Percentiles rank a stretch among this genome's conserved stretches.
These are phyloP conservation scores for Hippophae rhamnoides DNA, from an alignment of 306 rosid species.

Conservation along the genomic window DNA sequence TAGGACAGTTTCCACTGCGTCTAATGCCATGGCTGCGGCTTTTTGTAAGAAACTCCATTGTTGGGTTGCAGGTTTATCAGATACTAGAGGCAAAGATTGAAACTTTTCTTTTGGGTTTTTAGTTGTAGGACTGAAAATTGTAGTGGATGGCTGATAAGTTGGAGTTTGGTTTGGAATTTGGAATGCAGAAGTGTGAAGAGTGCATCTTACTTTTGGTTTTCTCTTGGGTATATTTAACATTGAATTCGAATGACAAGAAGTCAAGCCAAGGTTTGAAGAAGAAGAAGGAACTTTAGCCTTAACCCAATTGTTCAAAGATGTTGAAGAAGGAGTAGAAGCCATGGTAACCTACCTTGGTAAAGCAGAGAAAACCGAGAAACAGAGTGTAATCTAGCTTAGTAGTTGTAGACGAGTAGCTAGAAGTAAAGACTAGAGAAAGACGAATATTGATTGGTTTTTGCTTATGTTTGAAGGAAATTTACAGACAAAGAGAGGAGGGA, in stretches of 20 bases:
- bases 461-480: not conserved
- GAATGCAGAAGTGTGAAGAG: constrained; percentile 49
- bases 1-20: constrained; percentile 47
- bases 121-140: not conserved
- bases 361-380: not conserved
- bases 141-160: constrained; percentile 15
- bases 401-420: not conserved
- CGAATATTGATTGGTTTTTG: constrained; percentile 9
- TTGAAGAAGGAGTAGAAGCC: constrained; percentile 19
- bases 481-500: not conserved
- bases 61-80: not conserved
- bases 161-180: constrained; percentile 38
- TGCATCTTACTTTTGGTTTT: constrained; percentile 14
- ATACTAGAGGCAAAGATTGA: not conserved
- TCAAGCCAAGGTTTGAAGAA: not conserved
- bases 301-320: constrained; percentile 23
- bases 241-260: not conserved
- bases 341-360: constrained; percentile 19
- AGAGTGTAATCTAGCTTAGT: not conserved
- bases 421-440: not conserved
- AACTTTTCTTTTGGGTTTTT: constrained; percentile 4
- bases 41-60: constrained; percentile 49
- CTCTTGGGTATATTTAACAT: constrained; percentile 9
- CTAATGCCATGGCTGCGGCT: constrained; percentile 50
- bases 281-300: constrained; percentile 22